A percentile compares a stretch with the other conserved stretches of the same genome.
phyloP scores from a whole-genome alignment of 2,329 filamentous ascomycete genomes.

The Acrocalymma vagum region DNA sequence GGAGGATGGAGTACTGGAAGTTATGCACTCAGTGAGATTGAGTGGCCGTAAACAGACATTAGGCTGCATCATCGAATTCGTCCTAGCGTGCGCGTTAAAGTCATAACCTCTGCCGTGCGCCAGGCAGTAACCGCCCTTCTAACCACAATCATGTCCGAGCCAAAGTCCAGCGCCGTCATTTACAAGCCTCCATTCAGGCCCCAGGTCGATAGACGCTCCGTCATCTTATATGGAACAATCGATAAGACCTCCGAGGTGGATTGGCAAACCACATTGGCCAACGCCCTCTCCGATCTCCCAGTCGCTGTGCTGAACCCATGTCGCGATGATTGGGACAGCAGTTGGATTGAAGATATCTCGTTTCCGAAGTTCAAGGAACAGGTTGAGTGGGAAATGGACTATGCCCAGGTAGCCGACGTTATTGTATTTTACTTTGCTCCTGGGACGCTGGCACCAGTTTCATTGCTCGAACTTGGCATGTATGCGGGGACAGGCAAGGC shows the following conservation, averaged over 20 bases:
- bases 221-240: conserved; percentile 69
- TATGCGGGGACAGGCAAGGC: conserved; percentile 53
- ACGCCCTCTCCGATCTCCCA: conserved; percentile 49
- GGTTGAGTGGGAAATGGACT: conserved; percentile 69
- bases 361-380: conserved; percentile 64
- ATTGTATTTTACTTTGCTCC: conserved; percentile 66
- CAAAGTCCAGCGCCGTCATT: conserved; percentile 20
- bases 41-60: too few relatives aligned
- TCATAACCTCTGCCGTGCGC: too few relatives aligned
- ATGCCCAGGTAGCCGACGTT: conserved; percentile 62
- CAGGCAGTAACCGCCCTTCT: neutral
- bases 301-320: conserved; percentile 67
- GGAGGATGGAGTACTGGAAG: too few relatives aligned
- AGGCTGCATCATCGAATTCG: too few relatives aligned
- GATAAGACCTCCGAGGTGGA: conserved; percentile 45
- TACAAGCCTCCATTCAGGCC: conserved; percentile 30
- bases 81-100: too few relatives aligned
- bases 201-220: conserved; percentile 33
- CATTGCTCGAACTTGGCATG: conserved; percentile 68
- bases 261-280: conserved; percentile 61
- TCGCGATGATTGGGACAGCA: conserved; percentile 65
- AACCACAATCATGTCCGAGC: conserved; percentile 19
- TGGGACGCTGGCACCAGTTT: conserved; percentile 62
- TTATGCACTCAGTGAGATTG: too few relatives aligned
- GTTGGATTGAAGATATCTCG: conserved; percentile 63